Conservation (phyloP, 1,139 yeast species). For the Candida freyschussii region DNA sequence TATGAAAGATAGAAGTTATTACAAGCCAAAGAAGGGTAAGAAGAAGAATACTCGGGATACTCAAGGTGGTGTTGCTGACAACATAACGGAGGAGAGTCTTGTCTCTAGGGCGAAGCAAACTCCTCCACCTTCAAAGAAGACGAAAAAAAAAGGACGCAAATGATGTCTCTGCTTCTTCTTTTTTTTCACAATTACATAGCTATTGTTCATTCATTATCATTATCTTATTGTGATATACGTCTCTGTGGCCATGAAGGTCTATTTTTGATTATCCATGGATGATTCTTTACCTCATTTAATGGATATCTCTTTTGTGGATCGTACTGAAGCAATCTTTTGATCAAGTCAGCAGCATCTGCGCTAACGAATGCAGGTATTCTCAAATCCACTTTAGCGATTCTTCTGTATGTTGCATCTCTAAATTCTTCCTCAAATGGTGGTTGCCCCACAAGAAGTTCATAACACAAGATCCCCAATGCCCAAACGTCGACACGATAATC, state of each 20-base stretch:
- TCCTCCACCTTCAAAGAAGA: conserved; percentile 21
- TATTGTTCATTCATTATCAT: too few relatives aligned
- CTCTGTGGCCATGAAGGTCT: conserved; percentile 43
- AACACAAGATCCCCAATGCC: conserved; percentile 87
- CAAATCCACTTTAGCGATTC: conserved; percentile 75
- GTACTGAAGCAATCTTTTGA: conserved; percentile 50
- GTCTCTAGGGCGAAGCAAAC: conserved; percentile 23
- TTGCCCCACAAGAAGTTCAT: conserved; percentile 80
- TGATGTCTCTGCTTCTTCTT: too few relatives aligned
- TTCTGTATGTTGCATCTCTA: conserved; percentile 67
- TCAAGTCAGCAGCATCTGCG: conserved; percentile 73
- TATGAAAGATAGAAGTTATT: conserved; percentile 74
- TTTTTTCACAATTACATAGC: too few relatives aligned
- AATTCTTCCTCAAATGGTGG: conserved; percentile 89
- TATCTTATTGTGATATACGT: conserved; percentile 8
- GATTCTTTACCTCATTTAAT: conserved; percentile 56
- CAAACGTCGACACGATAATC: conserved; percentile 81
- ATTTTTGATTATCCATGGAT: conserved; percentile 80
- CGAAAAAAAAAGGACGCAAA: conserved; percentile 31
- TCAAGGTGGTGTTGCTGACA: conserved; percentile 70
- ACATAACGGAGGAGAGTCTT: conserved; percentile 40
- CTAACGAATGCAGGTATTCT: conserved; percentile 66
- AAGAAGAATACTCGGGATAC: conserved; percentile 54
- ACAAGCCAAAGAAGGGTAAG: conserved; percentile 60
- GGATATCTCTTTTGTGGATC: conserved; percentile 64